Evolutionary conservation across 768 basidiomycete species (phyloP).

Genomic region (Suillus weaverae): DNA sequence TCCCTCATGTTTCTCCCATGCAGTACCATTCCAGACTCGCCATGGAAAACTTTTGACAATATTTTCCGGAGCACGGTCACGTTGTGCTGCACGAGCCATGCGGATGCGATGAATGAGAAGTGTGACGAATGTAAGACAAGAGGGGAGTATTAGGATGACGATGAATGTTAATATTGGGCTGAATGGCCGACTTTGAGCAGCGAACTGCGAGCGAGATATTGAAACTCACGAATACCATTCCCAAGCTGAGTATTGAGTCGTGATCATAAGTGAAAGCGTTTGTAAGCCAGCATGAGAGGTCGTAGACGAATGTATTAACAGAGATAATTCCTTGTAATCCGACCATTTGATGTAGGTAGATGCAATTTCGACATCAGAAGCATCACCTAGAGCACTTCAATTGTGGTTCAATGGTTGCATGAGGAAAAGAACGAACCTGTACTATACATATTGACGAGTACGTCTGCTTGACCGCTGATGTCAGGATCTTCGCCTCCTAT

Average conservation of each 20-base stretch:
- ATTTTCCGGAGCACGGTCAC: slow-evolving; percentile 81
- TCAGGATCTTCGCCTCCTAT: slow-evolving; percentile 82
- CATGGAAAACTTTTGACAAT: slow-evolving; percentile 78
- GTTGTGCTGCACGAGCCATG: slow-evolving; percentile 75
- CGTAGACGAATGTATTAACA: slow-evolving; percentile 72
- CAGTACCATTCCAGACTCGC: slow-evolving; percentile 77
- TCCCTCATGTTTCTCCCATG: slow-evolving; percentile 76
- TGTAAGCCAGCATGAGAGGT: slow-evolving; percentile 76
- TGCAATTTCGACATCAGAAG: slow-evolving; percentile 80
- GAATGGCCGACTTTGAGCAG: slow-evolving; percentile 14
- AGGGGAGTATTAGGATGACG: slow-evolving; percentile 87
- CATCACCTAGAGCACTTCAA: slow-evolving; percentile 57
- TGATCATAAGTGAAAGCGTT: slow-evolving; percentile 76
- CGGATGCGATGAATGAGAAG: slow-evolving; percentile 88
- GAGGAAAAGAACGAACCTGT: slow-evolving; percentile 54
- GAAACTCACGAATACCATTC: slow-evolving; percentile 84
- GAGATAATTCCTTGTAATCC: slow-evolving; percentile 69
- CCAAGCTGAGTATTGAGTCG: slow-evolving; percentile 79
- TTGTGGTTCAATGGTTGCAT: slow-evolving; percentile 8
- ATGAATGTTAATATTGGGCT: slow-evolving; percentile 87
- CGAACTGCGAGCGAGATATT: slow-evolving; percentile 1
- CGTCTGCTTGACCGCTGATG: slow-evolving; percentile 65
- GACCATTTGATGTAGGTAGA: slow-evolving; percentile 87
- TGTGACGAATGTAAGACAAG: slow-evolving; percentile 84
- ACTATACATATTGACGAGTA: slow-evolving; percentile 89